Evolutionary conservation across 169 alveolate species (phyloP).

Genomic region (Cyclospora cayetanensis): DNA sequence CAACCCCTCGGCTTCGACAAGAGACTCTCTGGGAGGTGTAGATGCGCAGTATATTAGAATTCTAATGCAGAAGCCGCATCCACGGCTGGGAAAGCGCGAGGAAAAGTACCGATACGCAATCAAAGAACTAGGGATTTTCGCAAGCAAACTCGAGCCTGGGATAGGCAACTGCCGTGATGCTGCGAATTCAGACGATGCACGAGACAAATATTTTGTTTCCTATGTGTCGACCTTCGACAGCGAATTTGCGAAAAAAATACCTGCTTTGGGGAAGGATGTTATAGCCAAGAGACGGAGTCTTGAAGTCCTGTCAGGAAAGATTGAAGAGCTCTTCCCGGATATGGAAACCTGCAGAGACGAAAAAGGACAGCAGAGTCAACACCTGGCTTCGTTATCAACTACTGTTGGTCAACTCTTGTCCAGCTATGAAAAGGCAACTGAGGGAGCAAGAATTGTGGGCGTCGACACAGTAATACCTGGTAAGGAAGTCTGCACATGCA

Average conservation of each 20-base stretch:
- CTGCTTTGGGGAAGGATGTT: slow-evolving; percentile 85
- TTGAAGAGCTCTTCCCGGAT: slow-evolving; percentile 82
- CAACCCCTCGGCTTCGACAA: slow-evolving; percentile 81
- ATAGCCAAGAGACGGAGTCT: slow-evolving; percentile 80
- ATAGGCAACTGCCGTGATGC: slow-evolving; percentile 89
- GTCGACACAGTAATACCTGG: slow-evolving; percentile 41
- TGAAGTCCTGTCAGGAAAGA: slow-evolving; percentile 80
- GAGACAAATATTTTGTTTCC: slow-evolving; percentile 90
- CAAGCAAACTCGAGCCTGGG: slow-evolving; percentile 85
- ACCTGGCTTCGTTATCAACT: slow-evolving; percentile 53
- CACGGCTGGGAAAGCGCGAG: slow-evolving; percentile 84
- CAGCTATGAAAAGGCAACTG: slow-evolving; percentile 72
- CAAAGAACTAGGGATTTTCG: slow-evolving; percentile 84
- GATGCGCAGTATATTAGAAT: slow-evolving; percentile 83
- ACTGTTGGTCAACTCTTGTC: not conserved
- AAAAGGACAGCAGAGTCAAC: slow-evolving; percentile 76
- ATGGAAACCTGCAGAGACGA: slow-evolving; percentile 83
- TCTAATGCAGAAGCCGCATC: slow-evolving; percentile 89
- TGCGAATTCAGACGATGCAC: slow-evolving; percentile 89
- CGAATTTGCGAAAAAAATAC: slow-evolving; percentile 79
- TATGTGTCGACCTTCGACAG: slow-evolving; percentile 86
- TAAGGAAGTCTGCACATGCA: too few species aligned
- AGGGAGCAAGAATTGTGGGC: slow-evolving; percentile 77
- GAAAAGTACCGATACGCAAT: slow-evolving; percentile 87
- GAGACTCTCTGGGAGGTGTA: slow-evolving; percentile 81